Percentiles rank a stretch among this genome's conserved stretches.
Conservation (phyloP, 169 alveolate species). For the Plasmodium billcollinsi region DNA sequence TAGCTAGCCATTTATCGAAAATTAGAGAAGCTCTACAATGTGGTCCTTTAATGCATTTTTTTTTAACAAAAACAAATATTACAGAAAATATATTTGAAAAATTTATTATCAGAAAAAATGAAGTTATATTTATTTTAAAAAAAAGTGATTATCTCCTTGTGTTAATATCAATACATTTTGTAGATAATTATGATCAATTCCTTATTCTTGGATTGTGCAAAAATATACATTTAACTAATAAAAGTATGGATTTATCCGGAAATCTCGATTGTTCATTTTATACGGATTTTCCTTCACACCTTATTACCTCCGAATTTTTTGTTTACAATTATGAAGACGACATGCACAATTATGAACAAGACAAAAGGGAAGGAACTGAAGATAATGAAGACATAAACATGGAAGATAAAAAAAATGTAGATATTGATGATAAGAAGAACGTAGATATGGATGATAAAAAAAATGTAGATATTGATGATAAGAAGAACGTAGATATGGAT, state of each 20-base stretch:
- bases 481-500: too few species aligned
- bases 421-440: neutral
- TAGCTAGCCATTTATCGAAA: constrained; percentile 66
- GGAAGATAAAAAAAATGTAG: neutral
- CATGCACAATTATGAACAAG: neutral
- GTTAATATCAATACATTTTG: constrained; percentile 53
- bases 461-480: too few species aligned
- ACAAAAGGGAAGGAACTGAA: neutral
- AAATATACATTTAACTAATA: constrained; percentile 44
- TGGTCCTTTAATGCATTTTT: constrained; percentile 72
- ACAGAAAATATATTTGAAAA: constrained; percentile 59
- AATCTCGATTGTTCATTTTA: constrained; percentile 72
- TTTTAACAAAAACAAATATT: constrained; percentile 38
- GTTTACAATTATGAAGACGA: constrained; percentile 12
- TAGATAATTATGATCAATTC: constrained; percentile 39
- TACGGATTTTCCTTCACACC: constrained; percentile 54
- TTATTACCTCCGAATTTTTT: constrained; percentile 40
- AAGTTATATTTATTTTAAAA: constrained; percentile 43
- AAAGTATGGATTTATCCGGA: constrained; percentile 67
- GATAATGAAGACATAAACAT: constrained; percentile 1
- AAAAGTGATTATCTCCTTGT: constrained; percentile 30
- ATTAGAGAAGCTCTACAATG: constrained; percentile 73
- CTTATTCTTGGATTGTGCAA: constrained; percentile 59
- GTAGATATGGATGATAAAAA: neutral
- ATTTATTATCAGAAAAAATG: constrained; percentile 60